Conservation (phyloP, 2,329 filamentous ascomycete genomes). For the Aspergillus sp. region DNA sequence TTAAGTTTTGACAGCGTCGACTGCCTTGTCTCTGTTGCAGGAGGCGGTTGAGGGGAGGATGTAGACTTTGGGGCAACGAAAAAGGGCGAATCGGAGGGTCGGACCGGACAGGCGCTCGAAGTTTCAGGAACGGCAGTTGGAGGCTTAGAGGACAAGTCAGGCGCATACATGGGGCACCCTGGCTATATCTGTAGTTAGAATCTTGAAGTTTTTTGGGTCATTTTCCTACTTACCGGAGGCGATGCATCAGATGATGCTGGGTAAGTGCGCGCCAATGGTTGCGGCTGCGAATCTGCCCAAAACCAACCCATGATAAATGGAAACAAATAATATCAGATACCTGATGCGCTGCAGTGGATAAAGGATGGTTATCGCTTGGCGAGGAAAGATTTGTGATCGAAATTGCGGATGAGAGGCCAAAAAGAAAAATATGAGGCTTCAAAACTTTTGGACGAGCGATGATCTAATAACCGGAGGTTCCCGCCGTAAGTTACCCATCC, state of each 20-base stretch:
- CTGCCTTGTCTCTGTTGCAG: slow-evolving; percentile 27
- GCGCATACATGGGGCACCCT: slow-evolving; percentile 68
- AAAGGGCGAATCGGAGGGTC: slow-evolving; percentile 52
- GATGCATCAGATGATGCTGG: slow-evolving; percentile 48
- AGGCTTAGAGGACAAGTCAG: slow-evolving; percentile 30
- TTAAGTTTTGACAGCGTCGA: slow-evolving; percentile 67
- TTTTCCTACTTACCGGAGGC: slow-evolving; percentile 52
- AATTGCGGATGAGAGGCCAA: background rate
- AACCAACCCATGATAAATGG: slow-evolving; percentile 64
- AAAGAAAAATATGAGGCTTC: background rate
- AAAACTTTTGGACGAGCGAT: slow-evolving; percentile 9
- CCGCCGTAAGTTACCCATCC: background rate
- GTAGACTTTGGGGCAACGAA: slow-evolving; percentile 35
- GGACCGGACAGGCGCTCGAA: slow-evolving; percentile 45
- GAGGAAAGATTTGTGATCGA: background rate
- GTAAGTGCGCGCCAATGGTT: slow-evolving; percentile 47
- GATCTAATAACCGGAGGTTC: slow-evolving; percentile 8
- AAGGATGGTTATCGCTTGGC: background rate
- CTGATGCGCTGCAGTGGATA: slow-evolving; percentile 14
- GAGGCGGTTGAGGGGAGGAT: slow-evolving; percentile 32
- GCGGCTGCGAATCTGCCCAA: slow-evolving; percentile 59
- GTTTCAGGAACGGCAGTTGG: slow-evolving; percentile 27
- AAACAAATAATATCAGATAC: slow-evolving; percentile 7
- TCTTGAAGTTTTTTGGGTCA: background rate
- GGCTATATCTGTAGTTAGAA: slow-evolving; percentile 49